Evolutionary conservation across 345 rosid genomes (phyloP).

Genomic region (rapeseed (Brassica napus)): Da-Ae NC_063438.1:459501-460000

Average conservation of each 20-base stretch:
- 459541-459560: neutral
- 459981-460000: neutral
- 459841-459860: neutral
- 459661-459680: neutral
- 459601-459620: constrained; percentile 8
- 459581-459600: neutral
- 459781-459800: constrained; percentile 23
- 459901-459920: neutral
- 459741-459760: constrained; percentile 9
- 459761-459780: constrained; percentile 29
- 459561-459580: neutral
- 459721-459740: constrained; percentile 26
- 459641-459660: neutral
- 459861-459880: neutral
- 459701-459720: constrained; percentile 15
- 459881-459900: neutral
- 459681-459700: too few species aligned
- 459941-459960: neutral
- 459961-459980: neutral
- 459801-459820: constrained; percentile 16
- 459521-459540: neutral
- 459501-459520: constrained; percentile 14
- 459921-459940: neutral
- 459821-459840: neutral
- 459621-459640: neutral